Percentiles rank a stretch among this genome's conserved stretches.
phyloP scores from a whole-genome alignment of 2,329 filamentous ascomycete genomes.

The Neocatenulostroma microsporum region DNA sequence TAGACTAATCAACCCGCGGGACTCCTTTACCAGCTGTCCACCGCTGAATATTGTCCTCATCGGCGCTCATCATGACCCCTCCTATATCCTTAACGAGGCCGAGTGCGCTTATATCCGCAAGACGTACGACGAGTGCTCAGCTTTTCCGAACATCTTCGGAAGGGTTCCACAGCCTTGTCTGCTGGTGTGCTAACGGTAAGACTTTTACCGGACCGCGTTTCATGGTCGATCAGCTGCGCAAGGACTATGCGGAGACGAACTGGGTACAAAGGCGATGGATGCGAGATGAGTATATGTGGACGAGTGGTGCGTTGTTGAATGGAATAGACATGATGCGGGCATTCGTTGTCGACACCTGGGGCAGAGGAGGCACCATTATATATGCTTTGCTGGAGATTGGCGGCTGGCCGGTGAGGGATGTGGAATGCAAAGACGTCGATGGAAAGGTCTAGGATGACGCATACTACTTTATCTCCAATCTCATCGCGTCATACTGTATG shows the following conservation, averaged over 20 bases:
- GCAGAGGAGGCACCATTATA: constrained; percentile 13
- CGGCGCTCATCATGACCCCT: constrained; percentile 29
- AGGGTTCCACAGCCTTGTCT: constrained; percentile 29
- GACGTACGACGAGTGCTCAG: constrained; percentile 28
- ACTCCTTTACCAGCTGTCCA: constrained; percentile 36
- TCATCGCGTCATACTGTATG: constrained; percentile 58
- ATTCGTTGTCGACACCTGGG: constrained; percentile 24
- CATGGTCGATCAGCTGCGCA: constrained; percentile 22
- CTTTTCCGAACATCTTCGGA: constrained; percentile 37
- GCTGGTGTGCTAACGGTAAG: constrained; percentile 35
- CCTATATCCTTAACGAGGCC: constrained; percentile 25
- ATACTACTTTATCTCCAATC: constrained; percentile 45
- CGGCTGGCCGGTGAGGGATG: too few relatives aligned
- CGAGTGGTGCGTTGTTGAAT: constrained; percentile 28
- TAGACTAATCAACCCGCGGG: too few relatives aligned
- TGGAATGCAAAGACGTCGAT: too few relatives aligned
- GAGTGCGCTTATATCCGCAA: constrained; percentile 35
- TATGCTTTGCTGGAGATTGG: constrained; percentile 12
- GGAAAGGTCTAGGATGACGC: too few relatives aligned
- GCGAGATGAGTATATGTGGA: constrained; percentile 29
- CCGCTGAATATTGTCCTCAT: constrained; percentile 37
- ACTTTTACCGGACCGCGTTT: constrained; percentile 32
- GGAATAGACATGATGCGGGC: constrained; percentile 28
- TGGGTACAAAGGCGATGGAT: constrained; percentile 33
- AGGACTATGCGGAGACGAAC: constrained; percentile 23